A percentile compares a stretch with the other conserved stretches of the same genome.
phyloP scores from a whole-genome alignment of 768 basidiomycete genomes.

The Tephrocybe sp. region DNA sequence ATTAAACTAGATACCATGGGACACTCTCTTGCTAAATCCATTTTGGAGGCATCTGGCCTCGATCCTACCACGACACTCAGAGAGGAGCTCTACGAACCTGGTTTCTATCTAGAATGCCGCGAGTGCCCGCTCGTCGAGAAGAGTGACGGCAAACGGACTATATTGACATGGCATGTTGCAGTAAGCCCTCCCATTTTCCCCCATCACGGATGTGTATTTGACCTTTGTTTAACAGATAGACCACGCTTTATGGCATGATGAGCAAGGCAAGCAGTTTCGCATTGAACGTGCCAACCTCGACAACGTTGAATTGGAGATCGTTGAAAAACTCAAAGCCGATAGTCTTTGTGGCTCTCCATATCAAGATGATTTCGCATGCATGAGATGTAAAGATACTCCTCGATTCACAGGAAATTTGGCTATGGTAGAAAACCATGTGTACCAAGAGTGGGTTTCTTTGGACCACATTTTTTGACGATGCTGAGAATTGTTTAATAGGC shows the following conservation, averaged over 20 bases:
- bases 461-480: neutral
- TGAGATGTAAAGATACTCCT: neutral
- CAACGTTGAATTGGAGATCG: neutral
- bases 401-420: neutral
- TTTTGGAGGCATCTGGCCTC: slow-evolving; percentile 9
- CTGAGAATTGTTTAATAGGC: neutral
- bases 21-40: neutral
- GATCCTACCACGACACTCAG: neutral
- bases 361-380: neutral
- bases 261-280: neutral
- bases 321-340: neutral
- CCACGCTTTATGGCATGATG: neutral
- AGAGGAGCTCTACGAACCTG: neutral
- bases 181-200: neutral
- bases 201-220: neutral
- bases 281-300: neutral
- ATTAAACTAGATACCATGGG: neutral
- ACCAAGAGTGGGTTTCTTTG: neutral
- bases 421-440: neutral
- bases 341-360: neutral
- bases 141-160: neutral
- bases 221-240: neutral
- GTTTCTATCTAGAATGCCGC: slow-evolving; percentile 6
- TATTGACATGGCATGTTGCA: slow-evolving; percentile 7
- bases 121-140: neutral